A percentile compares a stretch with the other conserved stretches of the same genome.
Conservation (phyloP, 176 grass and related monocot genomes). For the Oryza glaberrima region DNA sequence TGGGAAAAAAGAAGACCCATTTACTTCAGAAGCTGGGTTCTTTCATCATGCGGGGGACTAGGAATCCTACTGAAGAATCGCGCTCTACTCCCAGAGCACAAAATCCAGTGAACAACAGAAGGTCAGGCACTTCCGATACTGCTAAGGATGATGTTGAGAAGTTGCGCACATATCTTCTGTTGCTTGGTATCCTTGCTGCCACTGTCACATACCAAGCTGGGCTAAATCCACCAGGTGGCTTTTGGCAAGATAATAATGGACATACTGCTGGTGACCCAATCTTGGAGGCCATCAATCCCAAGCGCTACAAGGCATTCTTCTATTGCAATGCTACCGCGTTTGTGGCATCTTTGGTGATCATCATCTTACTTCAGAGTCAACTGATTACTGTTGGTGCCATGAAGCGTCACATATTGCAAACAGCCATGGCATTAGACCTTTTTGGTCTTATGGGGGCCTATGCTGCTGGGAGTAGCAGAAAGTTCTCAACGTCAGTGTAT, state of each 20-base stretch:
- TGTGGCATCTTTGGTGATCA: constrained; percentile 60
- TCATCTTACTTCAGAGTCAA: constrained; percentile 50
- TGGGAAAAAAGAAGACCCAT: not conserved
- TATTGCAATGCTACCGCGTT: constrained; percentile 64
- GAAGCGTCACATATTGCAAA: constrained; percentile 48
- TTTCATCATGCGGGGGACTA: not conserved
- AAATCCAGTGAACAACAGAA: too few relatives aligned
- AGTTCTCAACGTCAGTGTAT: constrained; percentile 41
- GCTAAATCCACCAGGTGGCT: constrained; percentile 48
- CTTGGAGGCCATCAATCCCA: not conserved
- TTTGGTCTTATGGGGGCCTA: constrained; percentile 67
- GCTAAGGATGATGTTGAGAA: constrained; percentile 32
- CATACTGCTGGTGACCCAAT: constrained; percentile 40
- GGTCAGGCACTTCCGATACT: too few relatives aligned
- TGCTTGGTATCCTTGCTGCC: constrained; percentile 49
- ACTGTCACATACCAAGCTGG: constrained; percentile 49
- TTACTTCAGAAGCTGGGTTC: not conserved
- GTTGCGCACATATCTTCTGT: constrained; percentile 41
- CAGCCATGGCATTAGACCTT: constrained; percentile 49
- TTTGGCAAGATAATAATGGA: constrained; percentile 34
- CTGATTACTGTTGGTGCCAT: constrained; percentile 23
- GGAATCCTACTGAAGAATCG: not conserved
- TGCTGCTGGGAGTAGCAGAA: constrained; percentile 51
- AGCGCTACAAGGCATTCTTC: constrained; percentile 56
- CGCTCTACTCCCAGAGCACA: not conserved